Evolutionary conservation across 1,139 yeast genomes (phyloP).

Genomic region (Taphrina pruni): DNA sequence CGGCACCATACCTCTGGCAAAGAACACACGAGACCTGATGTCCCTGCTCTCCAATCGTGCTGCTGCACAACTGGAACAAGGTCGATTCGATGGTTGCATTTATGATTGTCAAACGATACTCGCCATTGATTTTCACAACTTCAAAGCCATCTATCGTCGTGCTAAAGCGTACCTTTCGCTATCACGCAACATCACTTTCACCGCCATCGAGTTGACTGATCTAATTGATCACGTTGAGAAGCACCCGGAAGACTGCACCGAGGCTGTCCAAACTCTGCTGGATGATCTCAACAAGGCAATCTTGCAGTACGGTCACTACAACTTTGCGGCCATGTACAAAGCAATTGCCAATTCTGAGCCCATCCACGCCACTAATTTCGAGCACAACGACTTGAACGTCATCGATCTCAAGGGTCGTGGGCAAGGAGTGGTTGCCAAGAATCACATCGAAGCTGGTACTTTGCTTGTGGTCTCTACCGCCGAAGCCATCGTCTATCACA

Average conservation of each 20-base stretch:
- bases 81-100: conserved; percentile 14
- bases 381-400: background rate
- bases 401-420: conserved; percentile 10
- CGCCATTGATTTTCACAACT: background rate
- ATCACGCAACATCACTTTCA: background rate
- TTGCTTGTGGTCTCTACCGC: conserved; percentile 27
- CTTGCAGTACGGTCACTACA: conserved; percentile 11
- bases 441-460: conserved; percentile 15
- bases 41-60: conserved; percentile 17
- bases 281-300: conserved; percentile 1
- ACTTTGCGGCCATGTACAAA: conserved; percentile 12
- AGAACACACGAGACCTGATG: background rate
- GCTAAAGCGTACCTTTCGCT: conserved; percentile 16
- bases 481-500: conserved; percentile 14
- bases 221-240: conserved; percentile 9
- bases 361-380: conserved; percentile 6
- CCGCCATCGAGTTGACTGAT: background rate
- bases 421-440: conserved; percentile 25
- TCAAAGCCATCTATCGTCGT: conserved; percentile 18
- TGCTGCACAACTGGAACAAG: conserved; percentile 19
- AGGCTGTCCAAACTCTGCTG: conserved; percentile 7
- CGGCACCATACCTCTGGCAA: background rate
- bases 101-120: conserved; percentile 6
- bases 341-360: background rate
- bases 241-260: conserved; percentile 14